Evolutionary conservation across 2,329 filamentous ascomycete species (phyloP).

Genomic region (Cladophialophora carrionii): DNA sequence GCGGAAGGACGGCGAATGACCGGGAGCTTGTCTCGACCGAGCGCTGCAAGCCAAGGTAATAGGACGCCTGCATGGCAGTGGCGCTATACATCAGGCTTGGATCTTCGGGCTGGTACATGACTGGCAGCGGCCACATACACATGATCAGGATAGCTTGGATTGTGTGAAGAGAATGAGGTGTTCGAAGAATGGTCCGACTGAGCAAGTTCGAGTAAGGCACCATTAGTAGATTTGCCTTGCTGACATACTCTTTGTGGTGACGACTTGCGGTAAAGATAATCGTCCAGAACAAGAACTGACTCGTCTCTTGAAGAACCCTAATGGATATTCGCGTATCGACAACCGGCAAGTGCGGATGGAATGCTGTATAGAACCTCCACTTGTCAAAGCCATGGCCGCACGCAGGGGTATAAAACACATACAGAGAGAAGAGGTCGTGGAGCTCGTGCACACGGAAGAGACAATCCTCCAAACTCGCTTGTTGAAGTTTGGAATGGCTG

Average conservation of each 20-base stretch:
- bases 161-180: slow-evolving; percentile 17
- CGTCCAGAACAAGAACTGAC: slow-evolving; percentile 21
- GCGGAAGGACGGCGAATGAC: not conserved
- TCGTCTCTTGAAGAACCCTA: slow-evolving; percentile 10
- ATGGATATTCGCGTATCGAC: slow-evolving; percentile 11
- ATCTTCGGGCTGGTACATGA: slow-evolving; percentile 23
- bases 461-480: slow-evolving; percentile 7
- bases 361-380: slow-evolving; percentile 9
- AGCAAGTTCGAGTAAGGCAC: slow-evolving; percentile 17
- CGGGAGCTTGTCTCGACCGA: not conserved
- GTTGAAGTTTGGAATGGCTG: not conserved
- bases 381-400: not conserved
- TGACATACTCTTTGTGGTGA: slow-evolving; percentile 13
- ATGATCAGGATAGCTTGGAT: slow-evolving; percentile 18
- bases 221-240: slow-evolving; percentile 11
- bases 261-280: slow-evolving; percentile 19
- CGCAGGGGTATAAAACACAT: not conserved
- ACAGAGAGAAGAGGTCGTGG: slow-evolving; percentile 12
- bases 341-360: slow-evolving; percentile 20
- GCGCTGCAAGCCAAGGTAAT: slow-evolving; percentile 11
- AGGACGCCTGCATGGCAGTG: slow-evolving; percentile 17
- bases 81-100: slow-evolving; percentile 17
- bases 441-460: slow-evolving; percentile 4
- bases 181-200: slow-evolving; percentile 18
- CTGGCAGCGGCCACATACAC: slow-evolving; percentile 19